Conservation (phyloP, 2,329 filamentous ascomycete genomes). For the Daldinia eschscholtzii region DNA sequence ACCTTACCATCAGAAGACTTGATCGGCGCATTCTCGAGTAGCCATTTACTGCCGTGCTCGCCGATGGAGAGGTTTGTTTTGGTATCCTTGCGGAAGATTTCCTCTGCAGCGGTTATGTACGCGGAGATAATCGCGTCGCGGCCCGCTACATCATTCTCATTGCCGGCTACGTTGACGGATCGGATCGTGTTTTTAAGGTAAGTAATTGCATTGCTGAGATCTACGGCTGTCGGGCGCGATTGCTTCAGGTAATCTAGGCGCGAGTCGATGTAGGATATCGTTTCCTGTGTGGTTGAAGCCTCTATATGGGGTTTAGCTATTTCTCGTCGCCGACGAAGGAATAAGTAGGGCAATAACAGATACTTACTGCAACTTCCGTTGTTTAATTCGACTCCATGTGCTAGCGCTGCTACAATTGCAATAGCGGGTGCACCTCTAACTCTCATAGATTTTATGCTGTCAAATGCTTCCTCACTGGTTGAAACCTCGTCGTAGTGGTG, state of each 20-base stretch:
- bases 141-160: constrained; percentile 55
- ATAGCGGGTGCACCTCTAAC: constrained; percentile 90
- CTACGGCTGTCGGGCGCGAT: constrained; percentile 93
- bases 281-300: constrained; percentile 64
- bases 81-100: constrained; percentile 88
- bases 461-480: constrained; percentile 80
- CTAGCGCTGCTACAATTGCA: constrained; percentile 94
- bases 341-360: constrained; percentile 15
- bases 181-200: constrained; percentile 78
- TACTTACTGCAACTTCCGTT: constrained; percentile 63
- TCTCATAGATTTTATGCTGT: constrained; percentile 84
- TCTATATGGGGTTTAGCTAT: constrained; percentile 32
- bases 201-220: constrained; percentile 88
- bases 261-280: constrained; percentile 78
- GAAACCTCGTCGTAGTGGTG: constrained; percentile 81
- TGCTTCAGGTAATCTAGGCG: constrained; percentile 89
- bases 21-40: constrained; percentile 69
- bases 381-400: constrained; percentile 85
- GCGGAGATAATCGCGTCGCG: constrained; percentile 71
- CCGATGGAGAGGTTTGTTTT: constrained; percentile 90
- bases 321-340: not conserved
- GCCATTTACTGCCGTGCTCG: constrained; percentile 84
- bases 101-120: constrained; percentile 85
- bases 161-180: constrained; percentile 57
- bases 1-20: constrained; percentile 65